Base-by-base conservation (phyloP, 2,329 filamentous ascomycete genomes). In the Hymenoscyphus fructigenus region DNA sequence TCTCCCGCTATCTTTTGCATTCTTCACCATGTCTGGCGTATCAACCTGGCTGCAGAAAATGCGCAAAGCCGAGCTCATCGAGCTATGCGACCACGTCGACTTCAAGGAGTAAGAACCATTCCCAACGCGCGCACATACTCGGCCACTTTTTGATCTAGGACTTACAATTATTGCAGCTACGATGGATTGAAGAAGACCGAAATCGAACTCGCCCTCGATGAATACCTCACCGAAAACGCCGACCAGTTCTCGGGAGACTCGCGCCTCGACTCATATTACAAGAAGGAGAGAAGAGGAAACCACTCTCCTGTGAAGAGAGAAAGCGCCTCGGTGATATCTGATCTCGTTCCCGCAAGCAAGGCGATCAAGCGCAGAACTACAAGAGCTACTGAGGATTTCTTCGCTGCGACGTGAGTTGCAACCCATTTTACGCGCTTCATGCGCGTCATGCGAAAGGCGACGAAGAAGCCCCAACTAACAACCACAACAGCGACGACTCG, bases 1-100 rank as follows among this genome's bases (percentile, higher is more conserved):
- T 73, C 75, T 75, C 79, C 81, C 81, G 83, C 78, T 69, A 70
- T 68, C 56, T 73, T 71, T 76, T 73, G 68, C 73, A 74, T 57
- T 66, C 67, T 66, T 71, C 72, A 84, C 76, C 72, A 91, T 91
- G 88, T 87, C 87, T 67, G 79, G 80, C 72, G 80, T 79, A 71
- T 87, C 89, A 75, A 86, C 87, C 72, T 96, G 91, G 87, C 84
- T 97, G 76, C 85, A 88, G 78, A 84, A 85, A 77, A 91, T 95
- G 84, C 89, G 91, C 81, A 96, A 96, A 84, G 84, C 83, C 72
- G 91, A 94, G 69, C 85, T 97, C 64, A 78, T 87, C 72, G 89
- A 91, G 68, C 83, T 96, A 67, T 91, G 92, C 66, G 85, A 91
- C 70, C 80, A 83, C 57, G 84, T 91, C 67, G 89, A 89, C 65